A percentile compares a stretch with the other conserved stretches of the same genome.
phyloP scores from a whole-genome alignment of 805 yeast species.

The Candida berthetii region DNA sequence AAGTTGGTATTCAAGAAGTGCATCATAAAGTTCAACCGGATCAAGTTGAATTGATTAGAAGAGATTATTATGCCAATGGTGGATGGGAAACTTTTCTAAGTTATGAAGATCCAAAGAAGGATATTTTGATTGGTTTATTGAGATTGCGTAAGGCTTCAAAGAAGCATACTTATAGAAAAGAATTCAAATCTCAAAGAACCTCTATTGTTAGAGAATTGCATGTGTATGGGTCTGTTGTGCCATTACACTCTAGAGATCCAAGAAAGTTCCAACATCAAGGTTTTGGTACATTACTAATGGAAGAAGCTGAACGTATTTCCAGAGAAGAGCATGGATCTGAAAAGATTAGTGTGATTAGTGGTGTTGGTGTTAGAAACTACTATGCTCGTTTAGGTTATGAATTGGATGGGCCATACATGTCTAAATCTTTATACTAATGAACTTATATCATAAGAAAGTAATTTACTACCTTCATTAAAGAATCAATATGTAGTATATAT shows the following conservation, averaged over 20 bases:
- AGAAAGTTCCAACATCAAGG: slow-evolving; percentile 99
- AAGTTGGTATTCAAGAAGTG: slow-evolving; percentile 97
- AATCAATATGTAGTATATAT: background rate
- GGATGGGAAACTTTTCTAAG: slow-evolving; percentile 98
- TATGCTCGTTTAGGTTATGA: slow-evolving; percentile 88
- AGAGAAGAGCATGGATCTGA: slow-evolving; percentile 89
- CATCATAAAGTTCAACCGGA: slow-evolving; percentile 96
- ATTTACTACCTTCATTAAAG: background rate
- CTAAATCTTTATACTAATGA: slow-evolving; percentile 43
- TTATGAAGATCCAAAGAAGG: slow-evolving; percentile 96
- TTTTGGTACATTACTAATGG: slow-evolving; percentile 95
- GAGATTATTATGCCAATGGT: slow-evolving; percentile 96
- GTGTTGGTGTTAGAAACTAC: slow-evolving; percentile 96
- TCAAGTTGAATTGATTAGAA: slow-evolving; percentile 89
- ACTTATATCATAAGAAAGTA: background rate
- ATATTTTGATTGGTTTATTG: slow-evolving; percentile 85
- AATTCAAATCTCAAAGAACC: slow-evolving; percentile 75
- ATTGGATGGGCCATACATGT: slow-evolving; percentile 96
- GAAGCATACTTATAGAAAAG: slow-evolving; percentile 86
- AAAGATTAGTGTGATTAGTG: slow-evolving; percentile 91
- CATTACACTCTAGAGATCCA: slow-evolving; percentile 93
- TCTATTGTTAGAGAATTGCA: slow-evolving; percentile 96
- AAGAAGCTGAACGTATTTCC: slow-evolving; percentile 96
- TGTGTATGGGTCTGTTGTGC: slow-evolving; percentile 96
- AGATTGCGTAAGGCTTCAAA: slow-evolving; percentile 85